These are phyloP conservation scores for Mycosphaerella sp. DNA, from an alignment of 2,329 filamentous ascomycete species.

Conservation along the genomic window DNA sequence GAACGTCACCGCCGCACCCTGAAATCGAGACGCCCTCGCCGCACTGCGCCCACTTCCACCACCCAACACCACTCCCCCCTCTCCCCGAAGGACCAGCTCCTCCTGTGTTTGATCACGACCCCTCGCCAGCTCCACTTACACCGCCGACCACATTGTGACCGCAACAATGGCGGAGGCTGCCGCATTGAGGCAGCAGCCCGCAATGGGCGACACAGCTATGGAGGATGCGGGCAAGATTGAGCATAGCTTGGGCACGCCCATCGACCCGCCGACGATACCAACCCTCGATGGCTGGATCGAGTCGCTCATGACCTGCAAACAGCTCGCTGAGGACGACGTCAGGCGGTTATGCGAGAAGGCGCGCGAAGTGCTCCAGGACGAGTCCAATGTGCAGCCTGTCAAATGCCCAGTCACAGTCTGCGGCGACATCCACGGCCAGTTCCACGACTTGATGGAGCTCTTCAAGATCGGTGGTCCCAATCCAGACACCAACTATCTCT, in stretches of 20 bases:
- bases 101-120: conserved; percentile 8
- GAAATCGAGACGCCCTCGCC: background rate
- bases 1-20: background rate
- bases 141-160: conserved; percentile 11
- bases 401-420: conserved; percentile 99
- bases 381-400: conserved; percentile 98
- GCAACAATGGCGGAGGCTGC: conserved; percentile 29
- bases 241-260: conserved; percentile 61
- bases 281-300: conserved; percentile 98
- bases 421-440: conserved; percentile 98
- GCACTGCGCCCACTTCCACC: conserved; percentile 2
- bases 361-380: conserved; percentile 90
- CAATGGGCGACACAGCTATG: conserved; percentile 81
- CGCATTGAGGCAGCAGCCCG: conserved; percentile 28
- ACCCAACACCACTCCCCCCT: background rate
- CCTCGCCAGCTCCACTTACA: background rate
- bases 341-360: conserved; percentile 98
- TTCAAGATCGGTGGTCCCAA: conserved; percentile 99
- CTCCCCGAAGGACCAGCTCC: background rate
- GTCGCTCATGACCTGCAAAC: conserved; percentile 97
- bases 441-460: conserved; percentile 98
- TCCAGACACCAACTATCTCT: conserved; percentile 98
- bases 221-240: conserved; percentile 88
- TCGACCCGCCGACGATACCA: conserved; percentile 84
- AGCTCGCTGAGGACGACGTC: conserved; percentile 88